Percentiles rank a stretch among this genome's conserved stretches.
These are phyloP conservation scores for Cladorrhinum sp. DNA, from an alignment of 2,329 filamentous ascomycete genomes.

Conservation along the genomic window DNA sequence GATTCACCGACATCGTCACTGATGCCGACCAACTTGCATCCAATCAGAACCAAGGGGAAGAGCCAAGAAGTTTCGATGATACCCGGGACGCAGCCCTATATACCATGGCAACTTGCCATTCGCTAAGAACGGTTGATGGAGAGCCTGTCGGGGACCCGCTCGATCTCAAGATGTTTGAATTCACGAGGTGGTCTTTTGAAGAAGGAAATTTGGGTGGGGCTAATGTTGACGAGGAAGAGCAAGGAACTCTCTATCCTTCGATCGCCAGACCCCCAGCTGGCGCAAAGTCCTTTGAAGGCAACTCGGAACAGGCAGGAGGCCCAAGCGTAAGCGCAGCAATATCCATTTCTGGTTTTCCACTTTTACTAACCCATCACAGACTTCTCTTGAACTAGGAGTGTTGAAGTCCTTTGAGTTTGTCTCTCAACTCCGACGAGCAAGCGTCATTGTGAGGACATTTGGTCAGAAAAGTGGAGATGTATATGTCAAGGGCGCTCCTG, in stretches of 20 bases:
- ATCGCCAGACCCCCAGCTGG: conserved; percentile 74
- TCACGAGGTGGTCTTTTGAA: conserved; percentile 88
- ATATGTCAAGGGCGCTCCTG: conserved; percentile 94
- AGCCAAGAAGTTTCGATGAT: conserved; percentile 33
- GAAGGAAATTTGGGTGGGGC: conserved; percentile 71
- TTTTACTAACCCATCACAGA: conserved; percentile 30
- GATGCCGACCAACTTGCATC: conserved; percentile 58
- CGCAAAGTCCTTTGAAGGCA: conserved; percentile 38
- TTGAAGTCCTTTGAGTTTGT: conserved; percentile 92
- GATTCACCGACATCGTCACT: conserved; percentile 74
- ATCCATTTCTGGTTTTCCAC: conserved; percentile 20
- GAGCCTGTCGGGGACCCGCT: conserved; percentile 91
- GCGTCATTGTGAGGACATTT: conserved; percentile 87
- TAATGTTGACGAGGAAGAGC: conserved; percentile 64
- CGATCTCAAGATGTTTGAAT: conserved; percentile 98
- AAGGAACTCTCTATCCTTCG: conserved; percentile 75
- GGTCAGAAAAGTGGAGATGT: conserved; percentile 80
- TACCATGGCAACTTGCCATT: conserved; percentile 97
- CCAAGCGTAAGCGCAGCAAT: conserved; percentile 14
- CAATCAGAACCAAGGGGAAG: conserved; percentile 28
- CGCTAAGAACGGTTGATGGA: conserved; percentile 78
- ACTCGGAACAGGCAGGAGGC: conserved; percentile 31
- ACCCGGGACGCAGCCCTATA: conserved; percentile 65
- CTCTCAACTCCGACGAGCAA: conserved; percentile 85
- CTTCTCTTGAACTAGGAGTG: conserved; percentile 79